These are phyloP conservation scores for Hyaloperonospora brassicae DNA, from an alignment of 352 stramenopile species.

Conservation along the genomic window DNA sequence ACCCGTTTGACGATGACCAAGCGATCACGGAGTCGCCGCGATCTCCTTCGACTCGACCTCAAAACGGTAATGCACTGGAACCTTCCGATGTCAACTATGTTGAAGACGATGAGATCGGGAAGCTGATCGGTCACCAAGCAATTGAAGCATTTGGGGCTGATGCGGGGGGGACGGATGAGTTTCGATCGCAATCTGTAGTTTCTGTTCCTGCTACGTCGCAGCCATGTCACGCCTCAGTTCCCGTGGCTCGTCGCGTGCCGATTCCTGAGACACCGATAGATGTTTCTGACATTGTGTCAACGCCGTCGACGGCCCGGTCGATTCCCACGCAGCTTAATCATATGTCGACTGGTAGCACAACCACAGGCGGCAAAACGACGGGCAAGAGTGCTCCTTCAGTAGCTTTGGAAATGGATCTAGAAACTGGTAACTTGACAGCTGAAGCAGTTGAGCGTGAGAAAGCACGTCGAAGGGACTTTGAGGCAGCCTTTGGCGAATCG, in stretches of 20 bases:
- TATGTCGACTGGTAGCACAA: slow-evolving; percentile 11
- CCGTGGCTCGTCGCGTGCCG: slow-evolving; percentile 15
- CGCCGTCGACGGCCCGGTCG: slow-evolving; percentile 33
- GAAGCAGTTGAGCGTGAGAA: slow-evolving; percentile 79
- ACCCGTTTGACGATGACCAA: slow-evolving; percentile 49
- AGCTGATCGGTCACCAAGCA: slow-evolving; percentile 61
- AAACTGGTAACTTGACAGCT: slow-evolving; percentile 47
- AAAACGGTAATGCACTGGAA: slow-evolving; percentile 33
- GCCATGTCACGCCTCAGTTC: slow-evolving; percentile 13
- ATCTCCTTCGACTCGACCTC: slow-evolving; percentile 36
- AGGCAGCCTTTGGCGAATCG: slow-evolving; percentile 91
- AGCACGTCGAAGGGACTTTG: slow-evolving; percentile 66
- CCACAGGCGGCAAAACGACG: slow-evolving; percentile 1
- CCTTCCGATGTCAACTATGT: slow-evolving; percentile 56
- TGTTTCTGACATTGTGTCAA: slow-evolving; percentile 43
- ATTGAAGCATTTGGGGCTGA: slow-evolving; percentile 44
- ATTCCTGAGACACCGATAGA: slow-evolving; percentile 68
- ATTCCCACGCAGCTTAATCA: slow-evolving; percentile 18
- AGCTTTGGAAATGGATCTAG: slow-evolving; percentile 54
- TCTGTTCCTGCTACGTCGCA: slow-evolving; percentile 9
- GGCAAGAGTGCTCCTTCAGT: slow-evolving; percentile 12
- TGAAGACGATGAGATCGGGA: slow-evolving; percentile 72
- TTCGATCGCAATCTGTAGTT: slow-evolving; percentile 8
- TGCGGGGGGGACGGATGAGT: slow-evolving; percentile 28
- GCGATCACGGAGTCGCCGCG: slow-evolving; percentile 38